These are phyloP conservation scores for Inga leiocalycina DNA, from an alignment of 306 rosid species.

Conservation along the genomic window DNA sequence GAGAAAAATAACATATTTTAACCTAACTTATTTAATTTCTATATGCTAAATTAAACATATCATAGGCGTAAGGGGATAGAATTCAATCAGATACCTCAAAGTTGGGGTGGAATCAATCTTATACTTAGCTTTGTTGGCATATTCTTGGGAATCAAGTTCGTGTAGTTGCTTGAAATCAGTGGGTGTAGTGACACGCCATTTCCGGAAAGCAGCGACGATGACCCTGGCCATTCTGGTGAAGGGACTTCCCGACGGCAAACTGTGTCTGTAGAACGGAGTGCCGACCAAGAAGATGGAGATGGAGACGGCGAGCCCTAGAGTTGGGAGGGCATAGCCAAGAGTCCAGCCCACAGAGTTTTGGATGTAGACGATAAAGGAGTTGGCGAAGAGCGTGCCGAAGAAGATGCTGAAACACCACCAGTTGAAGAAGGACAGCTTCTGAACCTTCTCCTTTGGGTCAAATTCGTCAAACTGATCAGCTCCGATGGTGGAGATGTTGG, in stretches of 20 bases:
- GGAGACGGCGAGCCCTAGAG: slow-evolving; percentile 68
- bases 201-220: slow-evolving; percentile 61
- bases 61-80: neutral
- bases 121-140: slow-evolving; percentile 49
- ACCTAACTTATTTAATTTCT: too few species aligned
- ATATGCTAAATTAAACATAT: neutral
- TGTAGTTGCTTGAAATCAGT: slow-evolving; percentile 61
- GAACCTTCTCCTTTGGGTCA: slow-evolving; percentile 70
- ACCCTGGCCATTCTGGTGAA: slow-evolving; percentile 64
- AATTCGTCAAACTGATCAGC: slow-evolving; percentile 91
- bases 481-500: slow-evolving; percentile 94
- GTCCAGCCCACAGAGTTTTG: slow-evolving; percentile 83
- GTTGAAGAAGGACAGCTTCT: slow-evolving; percentile 85
- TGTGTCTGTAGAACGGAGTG: slow-evolving; percentile 75
- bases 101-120: slow-evolving; percentile 64
- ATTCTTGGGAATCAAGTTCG: slow-evolving; percentile 59
- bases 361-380: slow-evolving; percentile 64
- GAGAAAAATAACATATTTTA: too few species aligned
- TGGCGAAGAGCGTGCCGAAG: slow-evolving; percentile 86
- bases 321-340: slow-evolving; percentile 85
- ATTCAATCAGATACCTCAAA: slow-evolving; percentile 43
- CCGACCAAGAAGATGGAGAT: slow-evolving; percentile 66
- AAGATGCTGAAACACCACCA: slow-evolving; percentile 97
- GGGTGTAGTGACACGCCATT: slow-evolving; percentile 53
- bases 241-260: slow-evolving; percentile 73